Conservation (phyloP, 352 stramenopile species). For the Globisporangium yorkense region DNA sequence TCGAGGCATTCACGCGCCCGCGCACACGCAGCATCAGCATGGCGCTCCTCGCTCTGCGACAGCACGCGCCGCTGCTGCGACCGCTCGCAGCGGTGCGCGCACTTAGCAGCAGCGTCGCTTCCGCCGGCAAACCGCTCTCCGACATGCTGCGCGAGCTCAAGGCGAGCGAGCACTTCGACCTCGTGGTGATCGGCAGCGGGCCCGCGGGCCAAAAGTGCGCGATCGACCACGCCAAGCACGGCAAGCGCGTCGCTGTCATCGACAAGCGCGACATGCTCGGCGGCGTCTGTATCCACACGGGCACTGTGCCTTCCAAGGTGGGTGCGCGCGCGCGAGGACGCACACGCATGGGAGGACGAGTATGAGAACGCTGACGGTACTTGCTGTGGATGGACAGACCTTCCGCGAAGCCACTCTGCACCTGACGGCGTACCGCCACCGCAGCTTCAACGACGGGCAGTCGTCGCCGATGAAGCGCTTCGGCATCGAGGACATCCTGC, state of each 20-base stretch:
- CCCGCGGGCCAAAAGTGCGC: constrained; percentile 87
- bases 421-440: constrained; percentile 84
- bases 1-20: background rate
- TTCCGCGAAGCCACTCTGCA: constrained; percentile 88
- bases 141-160: constrained; percentile 76
- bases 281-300: constrained; percentile 87
- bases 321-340: background rate
- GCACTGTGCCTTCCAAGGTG: constrained; percentile 84
- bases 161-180: constrained; percentile 83
- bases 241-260: constrained; percentile 79
- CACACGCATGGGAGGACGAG: too few relatives aligned
- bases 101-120: background rate
- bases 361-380: too few relatives aligned
- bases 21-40: background rate
- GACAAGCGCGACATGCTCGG: constrained; percentile 88
- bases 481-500: constrained; percentile 76
- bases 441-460: constrained; percentile 82
- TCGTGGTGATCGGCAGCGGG: constrained; percentile 87
- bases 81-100: constrained; percentile 1
- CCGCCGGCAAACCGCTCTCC: constrained; percentile 23
- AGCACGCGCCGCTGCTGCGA: background rate
- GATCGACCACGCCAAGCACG: constrained; percentile 85
- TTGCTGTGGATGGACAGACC: constrained; percentile 32
- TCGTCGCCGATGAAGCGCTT: constrained; percentile 65
- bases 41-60: constrained; percentile 8